These are phyloP conservation scores for Leucocoprinus birnbaumii DNA, from an alignment of 768 basidiomycete species.

Conservation along the genomic window DNA sequence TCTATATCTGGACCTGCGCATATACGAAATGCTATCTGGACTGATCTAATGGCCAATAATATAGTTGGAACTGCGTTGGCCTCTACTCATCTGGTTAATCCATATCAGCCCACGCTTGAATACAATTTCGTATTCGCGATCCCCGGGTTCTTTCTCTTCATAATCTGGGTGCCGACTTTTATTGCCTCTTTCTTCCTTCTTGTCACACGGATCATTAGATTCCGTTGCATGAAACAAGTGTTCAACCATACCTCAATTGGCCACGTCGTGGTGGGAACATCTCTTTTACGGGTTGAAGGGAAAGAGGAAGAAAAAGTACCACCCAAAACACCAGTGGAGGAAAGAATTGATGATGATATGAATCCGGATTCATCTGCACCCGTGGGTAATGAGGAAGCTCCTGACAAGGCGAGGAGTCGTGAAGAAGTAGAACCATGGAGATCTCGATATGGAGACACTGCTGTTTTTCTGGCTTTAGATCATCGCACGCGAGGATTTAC, in stretches of 20 bases:
- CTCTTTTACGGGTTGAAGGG: not conserved
- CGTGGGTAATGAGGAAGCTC: too few relatives aligned
- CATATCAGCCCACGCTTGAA: not conserved
- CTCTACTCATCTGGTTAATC: not conserved
- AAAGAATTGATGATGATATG: too few relatives aligned
- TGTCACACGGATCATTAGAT: not conserved
- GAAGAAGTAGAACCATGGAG: too few relatives aligned
- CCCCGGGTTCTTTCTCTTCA: not conserved
- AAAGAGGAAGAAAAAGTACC: too few relatives aligned
- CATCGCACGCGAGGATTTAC: too few relatives aligned
- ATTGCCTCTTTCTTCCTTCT: not conserved
- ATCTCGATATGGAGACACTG: too few relatives aligned
- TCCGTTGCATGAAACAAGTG: not conserved
- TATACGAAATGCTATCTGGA: constrained; percentile 2
- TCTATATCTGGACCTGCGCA: not conserved
- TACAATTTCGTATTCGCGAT: constrained; percentile 1
- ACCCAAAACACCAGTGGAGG: too few relatives aligned
- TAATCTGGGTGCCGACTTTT: not conserved
- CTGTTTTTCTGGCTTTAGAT: too few relatives aligned
- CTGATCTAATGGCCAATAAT: constrained; percentile 1
- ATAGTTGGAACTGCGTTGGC: not conserved
- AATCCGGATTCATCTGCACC: too few relatives aligned
- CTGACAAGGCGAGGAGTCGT: too few relatives aligned
- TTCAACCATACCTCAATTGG: constrained; percentile 2
- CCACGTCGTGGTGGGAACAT: not conserved